A percentile compares a stretch with the other conserved stretches of the same genome.
These are phyloP conservation scores for Auricularia sp. DNA, from an alignment of 768 basidiomycete species.

Conservation along the genomic window DNA sequence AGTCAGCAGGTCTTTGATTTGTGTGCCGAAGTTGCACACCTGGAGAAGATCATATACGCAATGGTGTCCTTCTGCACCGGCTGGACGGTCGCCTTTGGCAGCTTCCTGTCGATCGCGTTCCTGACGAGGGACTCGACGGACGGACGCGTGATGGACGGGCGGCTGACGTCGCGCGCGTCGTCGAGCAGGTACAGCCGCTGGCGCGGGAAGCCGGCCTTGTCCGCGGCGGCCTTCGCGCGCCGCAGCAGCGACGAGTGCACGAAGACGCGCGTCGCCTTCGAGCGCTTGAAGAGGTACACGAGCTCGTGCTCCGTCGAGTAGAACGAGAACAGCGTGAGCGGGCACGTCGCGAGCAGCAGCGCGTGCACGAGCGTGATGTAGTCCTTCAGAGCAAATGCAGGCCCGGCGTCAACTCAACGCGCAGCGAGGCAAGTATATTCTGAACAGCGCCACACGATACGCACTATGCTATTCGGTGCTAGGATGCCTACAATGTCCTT, in stretches of 20 bases:
- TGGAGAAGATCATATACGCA: slow-evolving; percentile 61
- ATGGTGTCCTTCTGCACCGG: slow-evolving; percentile 42
- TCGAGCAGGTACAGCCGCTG: slow-evolving; percentile 8
- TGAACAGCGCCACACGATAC: neutral
- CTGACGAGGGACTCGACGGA: slow-evolving; percentile 38
- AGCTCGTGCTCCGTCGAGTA: slow-evolving; percentile 50
- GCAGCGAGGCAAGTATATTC: neutral
- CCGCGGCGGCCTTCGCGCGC: slow-evolving; percentile 29
- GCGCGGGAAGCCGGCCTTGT: slow-evolving; percentile 14
- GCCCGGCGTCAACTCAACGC: neutral
- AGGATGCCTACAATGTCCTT: neutral
- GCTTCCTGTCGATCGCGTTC: slow-evolving; percentile 23
- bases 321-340: slow-evolving; percentile 43
- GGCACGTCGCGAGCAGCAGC: slow-evolving; percentile 37
- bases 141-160: slow-evolving; percentile 1
- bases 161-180: neutral
- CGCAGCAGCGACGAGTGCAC: slow-evolving; percentile 37
- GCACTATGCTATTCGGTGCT: neutral
- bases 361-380: slow-evolving; percentile 41
- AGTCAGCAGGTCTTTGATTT: no score
- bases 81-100: slow-evolving; percentile 33
- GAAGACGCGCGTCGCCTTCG: slow-evolving; percentile 43
- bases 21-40: no score
- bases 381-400: slow-evolving; percentile 31
- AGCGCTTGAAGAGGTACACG: slow-evolving; percentile 36